These are phyloP conservation scores for Alternaria hordeiaustralica DNA, from an alignment of 2,329 filamentous ascomycete genomes.

Conservation along the genomic window DNA sequence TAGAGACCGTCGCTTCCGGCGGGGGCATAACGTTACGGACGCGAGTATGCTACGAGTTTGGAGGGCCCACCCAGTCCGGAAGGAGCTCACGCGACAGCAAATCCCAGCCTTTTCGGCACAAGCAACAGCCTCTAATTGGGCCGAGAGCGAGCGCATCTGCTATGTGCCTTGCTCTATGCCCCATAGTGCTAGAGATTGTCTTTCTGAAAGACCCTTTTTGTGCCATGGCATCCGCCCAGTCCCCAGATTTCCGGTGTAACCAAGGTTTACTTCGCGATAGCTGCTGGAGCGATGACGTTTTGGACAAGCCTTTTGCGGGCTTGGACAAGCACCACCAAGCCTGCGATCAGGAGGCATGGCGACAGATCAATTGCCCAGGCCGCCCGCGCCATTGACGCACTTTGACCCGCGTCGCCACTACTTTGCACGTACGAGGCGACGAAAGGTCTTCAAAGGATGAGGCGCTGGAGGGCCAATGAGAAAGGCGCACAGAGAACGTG, in stretches of 20 bases:
- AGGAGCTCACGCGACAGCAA: conserved; percentile 23
- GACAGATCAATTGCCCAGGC: background rate
- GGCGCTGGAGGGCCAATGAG: conserved; percentile 24
- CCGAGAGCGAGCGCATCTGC: conserved; percentile 6
- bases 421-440: conserved; percentile 1
- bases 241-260: conserved; percentile 11
- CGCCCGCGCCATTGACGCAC: conserved; percentile 8
- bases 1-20: conserved; percentile 25
- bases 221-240: background rate
- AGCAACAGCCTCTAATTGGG: conserved; percentile 3
- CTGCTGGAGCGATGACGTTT: conserved; percentile 9
- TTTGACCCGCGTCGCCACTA: conserved; percentile 5
- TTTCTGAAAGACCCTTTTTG: background rate
- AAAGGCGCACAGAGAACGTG: conserved; percentile 7
- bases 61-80: conserved; percentile 21
- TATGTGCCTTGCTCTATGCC: background rate
- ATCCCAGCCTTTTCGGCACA: conserved; percentile 11
- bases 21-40: conserved; percentile 11
- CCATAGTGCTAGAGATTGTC: background rate
- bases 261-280: background rate
- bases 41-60: conserved; percentile 14
- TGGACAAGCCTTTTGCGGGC: conserved; percentile 20
- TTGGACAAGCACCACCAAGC: conserved; percentile 27
- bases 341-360: conserved; percentile 10
- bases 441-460: conserved; percentile 5